Evolutionary conservation across 768 basidiomycete species (phyloP).

Genomic region (Russula foetens): DNA sequence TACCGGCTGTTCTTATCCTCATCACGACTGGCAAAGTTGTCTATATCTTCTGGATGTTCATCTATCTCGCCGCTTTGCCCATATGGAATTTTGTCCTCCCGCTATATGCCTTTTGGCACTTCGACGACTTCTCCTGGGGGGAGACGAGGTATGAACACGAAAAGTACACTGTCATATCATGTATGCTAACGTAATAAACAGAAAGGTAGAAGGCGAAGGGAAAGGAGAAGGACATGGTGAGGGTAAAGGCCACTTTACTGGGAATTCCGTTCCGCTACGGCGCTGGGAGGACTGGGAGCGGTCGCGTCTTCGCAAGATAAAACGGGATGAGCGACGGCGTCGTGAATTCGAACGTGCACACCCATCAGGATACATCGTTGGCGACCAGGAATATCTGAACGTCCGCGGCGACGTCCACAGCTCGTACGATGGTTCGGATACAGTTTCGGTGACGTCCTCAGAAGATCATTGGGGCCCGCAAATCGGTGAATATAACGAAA

Average conservation of each 20-base stretch:
- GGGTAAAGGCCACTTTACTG: conserved; percentile 44
- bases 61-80: conserved; percentile 87
- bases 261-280: conserved; percentile 75
- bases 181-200: conserved; percentile 28
- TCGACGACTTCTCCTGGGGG: conserved; percentile 99
- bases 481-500: conserved; percentile 93
- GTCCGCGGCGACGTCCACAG: conserved; percentile 42
- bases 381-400: conserved; percentile 56
- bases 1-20: conserved; percentile 87
- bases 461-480: conserved; percentile 96
- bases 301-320: conserved; percentile 83
- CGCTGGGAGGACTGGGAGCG: conserved; percentile 99
- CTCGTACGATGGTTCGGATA: conserved; percentile 74
- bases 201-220: conserved; percentile 90
- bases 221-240: conserved; percentile 74
- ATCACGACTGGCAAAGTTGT: conserved; percentile 92
- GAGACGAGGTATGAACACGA: conserved; percentile 71
- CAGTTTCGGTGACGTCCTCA: conserved; percentile 70
- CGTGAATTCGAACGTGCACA: conserved; percentile 75
- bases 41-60: conserved; percentile 97
- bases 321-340: conserved; percentile 75
- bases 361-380: conserved; percentile 53
- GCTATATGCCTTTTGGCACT: conserved; percentile 97
- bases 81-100: conserved; percentile 96
- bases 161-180: background rate